A percentile compares a stretch with the other conserved stretches of the same genome.
Conservation (phyloP, 768 basidiomycete species). For the Mycena belliarum region DNA sequence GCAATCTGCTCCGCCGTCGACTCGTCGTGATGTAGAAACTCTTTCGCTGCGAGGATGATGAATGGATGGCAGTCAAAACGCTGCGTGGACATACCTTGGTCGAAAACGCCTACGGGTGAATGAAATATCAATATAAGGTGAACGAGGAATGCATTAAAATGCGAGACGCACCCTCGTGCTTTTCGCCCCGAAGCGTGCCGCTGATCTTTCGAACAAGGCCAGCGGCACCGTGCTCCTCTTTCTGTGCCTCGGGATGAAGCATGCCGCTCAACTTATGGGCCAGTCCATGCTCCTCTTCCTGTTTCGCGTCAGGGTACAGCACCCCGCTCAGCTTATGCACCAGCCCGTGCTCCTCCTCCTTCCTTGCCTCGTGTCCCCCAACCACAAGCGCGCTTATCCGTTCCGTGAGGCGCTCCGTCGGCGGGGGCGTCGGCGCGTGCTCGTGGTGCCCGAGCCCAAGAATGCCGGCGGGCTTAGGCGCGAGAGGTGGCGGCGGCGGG, state of each 20-base stretch:
- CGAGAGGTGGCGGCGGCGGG: slow-evolving; percentile 1
- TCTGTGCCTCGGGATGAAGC: not conserved
- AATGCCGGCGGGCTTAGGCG: slow-evolving; percentile 10
- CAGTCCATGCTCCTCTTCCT: not conserved
- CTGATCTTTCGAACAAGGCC: slow-evolving; percentile 5
- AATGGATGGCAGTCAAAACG: not conserved
- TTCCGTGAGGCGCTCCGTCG: not conserved
- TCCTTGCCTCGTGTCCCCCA: not conserved
- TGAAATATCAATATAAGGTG: not conserved
- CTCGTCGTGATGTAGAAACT: not conserved
- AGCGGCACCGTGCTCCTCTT: not conserved
- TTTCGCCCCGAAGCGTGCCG: not conserved
- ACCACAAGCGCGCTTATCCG: slow-evolving; percentile 2
- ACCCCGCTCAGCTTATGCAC: not conserved
- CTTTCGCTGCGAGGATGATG: not conserved
- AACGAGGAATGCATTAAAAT: too few species aligned
- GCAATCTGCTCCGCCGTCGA: not conserved
- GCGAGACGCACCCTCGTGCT: not conserved
- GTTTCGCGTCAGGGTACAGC: not conserved
- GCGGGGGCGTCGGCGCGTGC: not conserved
- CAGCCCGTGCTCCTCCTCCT: not conserved
- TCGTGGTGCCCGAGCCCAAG: not conserved
- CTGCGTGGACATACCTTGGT: not conserved
- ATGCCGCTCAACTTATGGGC: slow-evolving; percentile 1
- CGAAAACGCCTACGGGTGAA: not conserved